Percentiles rank a stretch among this genome's conserved stretches.
Conservation (phyloP, 257 asterid species). For the Asclepias syriaca region DNA sequence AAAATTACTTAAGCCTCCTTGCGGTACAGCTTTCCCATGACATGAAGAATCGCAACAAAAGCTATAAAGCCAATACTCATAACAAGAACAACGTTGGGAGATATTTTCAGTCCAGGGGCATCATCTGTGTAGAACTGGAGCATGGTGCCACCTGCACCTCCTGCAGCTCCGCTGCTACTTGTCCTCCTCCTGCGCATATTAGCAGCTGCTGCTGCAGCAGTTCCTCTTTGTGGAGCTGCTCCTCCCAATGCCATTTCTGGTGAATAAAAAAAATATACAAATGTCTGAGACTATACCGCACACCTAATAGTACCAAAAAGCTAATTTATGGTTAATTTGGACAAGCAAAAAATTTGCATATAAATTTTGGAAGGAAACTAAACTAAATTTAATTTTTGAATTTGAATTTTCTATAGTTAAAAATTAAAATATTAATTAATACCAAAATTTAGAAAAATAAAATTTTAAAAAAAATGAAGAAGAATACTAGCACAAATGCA, state of each 20-base stretch:
- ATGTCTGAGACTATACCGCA: no score
- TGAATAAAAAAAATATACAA: not conserved
- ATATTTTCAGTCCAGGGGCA: conserved; percentile 36
- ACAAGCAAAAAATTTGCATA: no score
- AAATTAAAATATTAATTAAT: no score
- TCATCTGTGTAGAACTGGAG: conserved; percentile 39
- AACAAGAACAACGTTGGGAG: conserved; percentile 38
- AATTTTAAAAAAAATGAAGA: no score
- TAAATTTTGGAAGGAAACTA: no score
- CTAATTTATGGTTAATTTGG: no score
- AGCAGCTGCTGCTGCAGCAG: conserved; percentile 38
- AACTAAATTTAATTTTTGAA: no score
- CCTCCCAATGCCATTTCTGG: conserved; percentile 35
- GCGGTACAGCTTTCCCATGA: conserved; percentile 35
- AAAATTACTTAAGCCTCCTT: conserved; percentile 15
- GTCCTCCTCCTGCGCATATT: conserved; percentile 30
- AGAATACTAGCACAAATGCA: no score
- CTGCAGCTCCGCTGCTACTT: conserved; percentile 21
- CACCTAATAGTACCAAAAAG: no score
- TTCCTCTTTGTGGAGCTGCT: conserved; percentile 34
- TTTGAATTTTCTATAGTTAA: no score
- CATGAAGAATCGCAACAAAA: conserved; percentile 36
- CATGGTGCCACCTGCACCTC: conserved; percentile 37
- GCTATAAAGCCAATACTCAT: conserved; percentile 42
- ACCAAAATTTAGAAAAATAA: no score